A percentile compares a stretch with the other conserved stretches of the same genome.
phyloP scores from a whole-genome alignment of 2,329 filamentous ascomycete genomes.

The Paecilomyces sp. region DNA sequence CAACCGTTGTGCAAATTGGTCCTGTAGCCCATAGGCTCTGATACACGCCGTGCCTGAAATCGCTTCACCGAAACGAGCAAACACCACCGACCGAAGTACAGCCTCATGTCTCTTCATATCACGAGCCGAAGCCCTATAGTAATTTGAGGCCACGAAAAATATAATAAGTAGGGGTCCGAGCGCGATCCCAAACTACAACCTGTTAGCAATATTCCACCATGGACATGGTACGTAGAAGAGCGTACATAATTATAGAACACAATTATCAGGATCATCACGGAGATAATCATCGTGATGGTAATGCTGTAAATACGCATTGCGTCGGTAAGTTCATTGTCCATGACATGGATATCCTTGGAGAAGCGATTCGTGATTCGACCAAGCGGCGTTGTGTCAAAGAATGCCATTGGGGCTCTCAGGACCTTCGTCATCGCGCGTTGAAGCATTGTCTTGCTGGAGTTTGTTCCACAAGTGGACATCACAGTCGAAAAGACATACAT shows the following conservation, averaged over 20 bases:
- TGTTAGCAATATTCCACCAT: slow-evolving; percentile 1
- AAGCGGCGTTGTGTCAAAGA: slow-evolving; percentile 94
- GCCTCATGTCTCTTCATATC: slow-evolving; percentile 94
- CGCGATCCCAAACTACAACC: slow-evolving; percentile 56
- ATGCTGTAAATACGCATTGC: slow-evolving; percentile 89
- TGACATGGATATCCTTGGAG: slow-evolving; percentile 88
- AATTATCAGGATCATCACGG: slow-evolving; percentile 84
- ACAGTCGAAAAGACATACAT: slow-evolving; percentile 75
- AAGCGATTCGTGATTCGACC: slow-evolving; percentile 96
- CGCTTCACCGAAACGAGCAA: slow-evolving; percentile 85
- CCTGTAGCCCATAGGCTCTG: slow-evolving; percentile 73
- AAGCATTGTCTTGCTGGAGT: slow-evolving; percentile 74
- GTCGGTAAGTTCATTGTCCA: slow-evolving; percentile 89
- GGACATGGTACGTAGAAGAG: slow-evolving; percentile 5
- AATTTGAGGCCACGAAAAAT: slow-evolving; percentile 75
- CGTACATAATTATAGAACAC: slow-evolving; percentile 76
- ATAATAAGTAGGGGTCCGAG: slow-evolving; percentile 63
- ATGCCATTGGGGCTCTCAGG: slow-evolving; percentile 66
- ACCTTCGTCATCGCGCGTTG: slow-evolving; percentile 71
- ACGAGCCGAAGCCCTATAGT: slow-evolving; percentile 84
- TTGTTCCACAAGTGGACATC: slow-evolving; percentile 73
- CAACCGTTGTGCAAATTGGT: slow-evolving; percentile 63
- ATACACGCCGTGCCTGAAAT: slow-evolving; percentile 79
- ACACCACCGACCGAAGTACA: slow-evolving; percentile 77
- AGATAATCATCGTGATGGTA: slow-evolving; percentile 72